A percentile compares a stretch with the other conserved stretches of the same genome.
Evolutionary conservation across 1,284 basidiomycete species (phyloP).

Genomic region (Lentinula novae-zelandiae): DNA sequence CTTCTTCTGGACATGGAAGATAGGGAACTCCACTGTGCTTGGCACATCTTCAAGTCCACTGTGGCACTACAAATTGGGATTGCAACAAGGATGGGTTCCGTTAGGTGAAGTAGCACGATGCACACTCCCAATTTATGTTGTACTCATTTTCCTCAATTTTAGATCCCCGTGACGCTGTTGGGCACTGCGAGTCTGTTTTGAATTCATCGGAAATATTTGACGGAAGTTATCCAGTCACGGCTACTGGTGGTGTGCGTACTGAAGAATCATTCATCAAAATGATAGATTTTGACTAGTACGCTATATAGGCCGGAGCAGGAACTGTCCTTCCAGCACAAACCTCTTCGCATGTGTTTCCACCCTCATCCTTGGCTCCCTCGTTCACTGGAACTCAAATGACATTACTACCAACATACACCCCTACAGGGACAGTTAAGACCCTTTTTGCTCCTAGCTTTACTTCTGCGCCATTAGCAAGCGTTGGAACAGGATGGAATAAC

Average conservation of each 20-base stretch:
- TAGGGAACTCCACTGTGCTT: conserved; percentile 51
- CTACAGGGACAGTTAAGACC: conserved; percentile 54
- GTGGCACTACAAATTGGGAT: conserved; percentile 75
- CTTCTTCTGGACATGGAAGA: conserved; percentile 90
- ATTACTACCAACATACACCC: conserved; percentile 60
- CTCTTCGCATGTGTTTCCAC: conserved; percentile 34
- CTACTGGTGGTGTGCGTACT: conserved; percentile 49
- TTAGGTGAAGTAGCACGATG: conserved; percentile 25
- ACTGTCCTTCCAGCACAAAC: conserved; percentile 32
- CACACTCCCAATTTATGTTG: background rate
- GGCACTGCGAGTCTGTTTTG: conserved; percentile 47
- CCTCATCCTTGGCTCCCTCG: conserved; percentile 35
- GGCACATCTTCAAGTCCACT: conserved; percentile 49
- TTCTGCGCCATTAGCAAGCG: conserved; percentile 30
- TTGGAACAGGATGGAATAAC: conserved; percentile 60
- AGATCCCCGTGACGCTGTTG: conserved; percentile 65
- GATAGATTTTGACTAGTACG: conserved; percentile 22
- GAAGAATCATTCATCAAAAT: conserved; percentile 27
- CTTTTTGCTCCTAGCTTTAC: conserved; percentile 46
- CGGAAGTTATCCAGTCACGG: conserved; percentile 55
- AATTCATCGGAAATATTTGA: conserved; percentile 36
- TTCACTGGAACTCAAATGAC: conserved; percentile 35
- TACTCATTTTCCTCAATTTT: conserved; percentile 11
- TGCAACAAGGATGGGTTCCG: conserved; percentile 74
- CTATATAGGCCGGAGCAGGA: conserved; percentile 28